Evolutionary conservation across 495 filamentous ascomycete genomes (phyloP), one percentile per base, ranked within the genome.

Genomic region (Aspergillus heteromorphus): DNA sequence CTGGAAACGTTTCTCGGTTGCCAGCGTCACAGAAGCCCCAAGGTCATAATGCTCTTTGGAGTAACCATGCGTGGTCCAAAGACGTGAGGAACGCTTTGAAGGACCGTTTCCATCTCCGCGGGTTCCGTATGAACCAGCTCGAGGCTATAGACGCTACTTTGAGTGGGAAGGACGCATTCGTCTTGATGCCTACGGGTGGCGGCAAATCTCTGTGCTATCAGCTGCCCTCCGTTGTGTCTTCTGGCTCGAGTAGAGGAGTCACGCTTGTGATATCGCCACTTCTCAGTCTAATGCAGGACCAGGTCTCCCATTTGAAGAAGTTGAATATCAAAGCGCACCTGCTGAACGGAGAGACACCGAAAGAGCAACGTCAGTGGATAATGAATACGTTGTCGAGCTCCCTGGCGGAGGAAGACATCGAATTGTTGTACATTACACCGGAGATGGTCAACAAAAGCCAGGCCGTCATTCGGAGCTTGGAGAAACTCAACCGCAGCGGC

Each of bases 151-250:
- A 97, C 69, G 87, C 92, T 7, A 96, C 93, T 0, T 73, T 99
- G 34, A 74, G 73, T 29, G 92, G 91, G 0, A 86, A 92, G 59
- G 91, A 97, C 69, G 84, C 85, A 0, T 97, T 99, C 64, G 87
- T 97, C 13, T 71, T 97, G 20, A 97, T 99, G 93, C 95, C 93
- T 23, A 99, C 93, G 2, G 93, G 95, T 40, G 95, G 93, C 48
- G 93, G 93, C 14, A 98, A 99, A 65, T 96, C 91, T 11, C 76
- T 99, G 9, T 97, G 95, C 67, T 99, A 97, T 66, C 93, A 99
- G 62, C 73, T 99, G 14, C 95, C 93, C 7, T 88, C 95, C 20
- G 77, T 97, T 20, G 76, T 97, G n/a, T 79, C 71, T 11, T 86
- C 83, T 17, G 95, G 93, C 14, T 83, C 80, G 55, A 97, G 92